Conservation (phyloP, 2,329 filamentous ascomycete species). For the Hypoxylon rubiginosum region DNA sequence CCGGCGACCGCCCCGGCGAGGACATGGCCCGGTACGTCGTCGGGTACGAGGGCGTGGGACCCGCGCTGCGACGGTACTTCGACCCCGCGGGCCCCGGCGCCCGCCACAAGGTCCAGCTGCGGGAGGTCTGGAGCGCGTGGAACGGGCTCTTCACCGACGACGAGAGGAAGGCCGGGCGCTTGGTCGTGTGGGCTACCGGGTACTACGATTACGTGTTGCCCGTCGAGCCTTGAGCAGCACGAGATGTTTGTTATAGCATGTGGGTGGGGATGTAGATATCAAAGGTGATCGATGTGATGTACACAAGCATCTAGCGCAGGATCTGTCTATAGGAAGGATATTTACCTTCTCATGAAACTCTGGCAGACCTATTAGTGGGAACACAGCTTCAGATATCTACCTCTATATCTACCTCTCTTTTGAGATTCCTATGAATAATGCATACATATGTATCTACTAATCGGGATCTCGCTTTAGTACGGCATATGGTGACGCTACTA, state of each 20-base stretch:
- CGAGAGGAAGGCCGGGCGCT: conserved; percentile 65
- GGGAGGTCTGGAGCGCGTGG: conserved; percentile 67
- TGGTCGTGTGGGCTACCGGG: conserved; percentile 68
- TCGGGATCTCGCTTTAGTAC: not conserved
- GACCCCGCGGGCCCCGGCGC: conserved; percentile 54
- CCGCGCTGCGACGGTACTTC: conserved; percentile 61
- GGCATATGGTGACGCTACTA: not conserved
- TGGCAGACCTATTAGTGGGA: not conserved
- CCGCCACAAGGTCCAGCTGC: conserved; percentile 59
- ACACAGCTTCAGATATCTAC: no score
- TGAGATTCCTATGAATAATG: not conserved
- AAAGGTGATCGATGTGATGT: not conserved
- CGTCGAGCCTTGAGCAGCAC: conserved; percentile 23
- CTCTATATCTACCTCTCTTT: not conserved
- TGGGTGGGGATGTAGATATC: not conserved
- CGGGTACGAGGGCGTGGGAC: conserved; percentile 71
- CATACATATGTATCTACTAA: not conserved
- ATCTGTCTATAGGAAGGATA: not conserved
- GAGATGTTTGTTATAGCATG: no score
- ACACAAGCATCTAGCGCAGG: not conserved
- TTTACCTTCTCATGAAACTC: not conserved
- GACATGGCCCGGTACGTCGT: conserved; percentile 69
- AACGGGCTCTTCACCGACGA: conserved; percentile 76
- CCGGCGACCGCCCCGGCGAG: conserved; percentile 49
- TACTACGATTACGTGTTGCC: conserved; percentile 42